These are phyloP conservation scores for Arthrobotrys iridis DNA, from an alignment of 2,329 filamentous ascomycete species.

Conservation along the genomic window DNA sequence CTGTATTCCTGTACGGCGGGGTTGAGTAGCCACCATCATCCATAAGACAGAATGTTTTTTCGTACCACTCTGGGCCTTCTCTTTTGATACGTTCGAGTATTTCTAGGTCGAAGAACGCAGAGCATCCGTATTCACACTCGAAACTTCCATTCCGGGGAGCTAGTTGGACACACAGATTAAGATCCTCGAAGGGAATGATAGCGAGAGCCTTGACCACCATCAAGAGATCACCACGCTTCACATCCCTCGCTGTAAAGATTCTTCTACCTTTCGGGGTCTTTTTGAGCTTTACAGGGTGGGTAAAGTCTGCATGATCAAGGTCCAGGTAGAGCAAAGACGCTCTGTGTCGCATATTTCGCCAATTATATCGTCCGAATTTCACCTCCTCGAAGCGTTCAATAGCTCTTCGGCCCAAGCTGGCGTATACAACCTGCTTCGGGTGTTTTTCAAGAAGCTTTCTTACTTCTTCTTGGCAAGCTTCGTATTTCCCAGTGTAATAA, in stretches of 20 bases:
- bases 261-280: slow-evolving; percentile 48
- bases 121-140: slow-evolving; percentile 31
- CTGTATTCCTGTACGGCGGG: slow-evolving; percentile 1
- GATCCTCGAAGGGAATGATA: slow-evolving; percentile 15
- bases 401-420: not conserved
- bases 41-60: slow-evolving; percentile 32
- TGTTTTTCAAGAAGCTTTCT: not conserved
- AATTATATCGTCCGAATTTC: slow-evolving; percentile 37
- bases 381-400: slow-evolving; percentile 27
- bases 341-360: slow-evolving; percentile 33
- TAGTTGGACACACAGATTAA: not conserved
- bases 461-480: slow-evolving; percentile 18
- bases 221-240: slow-evolving; percentile 46
- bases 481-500: slow-evolving; percentile 30
- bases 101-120: slow-evolving; percentile 4
- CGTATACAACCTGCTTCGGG: not conserved
- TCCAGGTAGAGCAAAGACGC: not conserved
- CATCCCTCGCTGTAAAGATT: slow-evolving; percentile 36
- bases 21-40: slow-evolving; percentile 18
- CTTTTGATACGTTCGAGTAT: slow-evolving; percentile 20
- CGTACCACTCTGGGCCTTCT: slow-evolving; percentile 39
- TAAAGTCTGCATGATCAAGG: slow-evolving; percentile 43
- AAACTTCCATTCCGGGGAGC: slow-evolving; percentile 11
- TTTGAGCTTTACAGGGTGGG: slow-evolving; percentile 34
- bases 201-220: slow-evolving; percentile 41